Evolutionary conservation across 139 green algal species (phyloP), one percentile per base, ranked within the genome.

Genomic region (Chlorella ohadii): DNA sequence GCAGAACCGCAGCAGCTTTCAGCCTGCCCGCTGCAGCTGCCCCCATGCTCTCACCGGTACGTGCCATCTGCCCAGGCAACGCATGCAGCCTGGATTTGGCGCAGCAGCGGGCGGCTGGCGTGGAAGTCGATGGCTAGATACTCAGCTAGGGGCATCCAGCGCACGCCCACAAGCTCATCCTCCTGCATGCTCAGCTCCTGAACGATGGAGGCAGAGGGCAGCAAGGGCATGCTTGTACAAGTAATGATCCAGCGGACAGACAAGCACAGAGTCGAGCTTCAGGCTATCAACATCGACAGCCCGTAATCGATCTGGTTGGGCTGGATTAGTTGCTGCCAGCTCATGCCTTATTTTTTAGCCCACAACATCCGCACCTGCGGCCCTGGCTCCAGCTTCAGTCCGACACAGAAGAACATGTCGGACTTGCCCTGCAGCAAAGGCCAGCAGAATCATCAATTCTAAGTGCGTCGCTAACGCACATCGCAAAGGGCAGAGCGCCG

Each of bases 321-420:
- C n/a, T n/a, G n/a, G n/a, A n/a, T n/a, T n/a, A n/a, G n/a, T n/a
- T n/a, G n/a, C n/a, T n/a, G n/a, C n/a, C n/a, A n/a, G n/a, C n/a
- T n/a, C n/a, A n/a, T n/a, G n/a, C n/a, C n/a, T n/a, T n/a, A n/a
- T n/a, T n/a, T n/a, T n/a, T n/a, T n/a, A n/a, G n/a, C 11, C 51
- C 11, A 2, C 51, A 59, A 59, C 51, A 59, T 22, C 11, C 51
- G 51, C 51, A 72, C 80, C 80, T 85, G 68, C 25, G 74, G 55
- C 31, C 57, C 73, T 36, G 77, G 57, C 80, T 76, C 59, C 17
- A 78, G 79, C 55, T 85, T 79, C 1, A 93, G 81, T 0, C 78
- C 90, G 3, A 91, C 71, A 16, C 92, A 85, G 67, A 97, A 93
- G 84, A 98, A 98, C 80, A 96, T 66, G 87, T 98, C 94, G 16